Evolutionary conservation across 495 filamentous ascomycete species (phyloP), one percentile per base, ranked within the genome.

Genomic region (Neurospora terricola): DNA sequence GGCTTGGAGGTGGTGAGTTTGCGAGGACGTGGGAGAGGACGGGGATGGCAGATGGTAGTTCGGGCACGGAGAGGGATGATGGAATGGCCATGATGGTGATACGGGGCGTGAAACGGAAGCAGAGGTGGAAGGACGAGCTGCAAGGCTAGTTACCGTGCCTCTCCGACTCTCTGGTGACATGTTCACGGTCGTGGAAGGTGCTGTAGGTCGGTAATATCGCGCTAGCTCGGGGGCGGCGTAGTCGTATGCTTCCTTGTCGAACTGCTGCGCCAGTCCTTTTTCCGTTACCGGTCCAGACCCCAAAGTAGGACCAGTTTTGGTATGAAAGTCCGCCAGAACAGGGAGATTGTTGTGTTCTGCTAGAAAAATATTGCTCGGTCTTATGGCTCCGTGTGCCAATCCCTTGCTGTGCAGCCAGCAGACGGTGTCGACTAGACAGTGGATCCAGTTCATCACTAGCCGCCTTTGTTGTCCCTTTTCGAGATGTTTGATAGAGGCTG

Each of bases 201-300:
- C 0, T 62, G 23, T 62, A 30, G 48, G 23, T 62, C 48, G 48
- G 48, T 62, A 23, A 30, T 62, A 30, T 6, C 48, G 48, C 23
- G 48, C 48, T 16, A 62, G 87, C 77, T 98, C 95, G 4, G 95
- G 94, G 3, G 95, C 90, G 2, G 91, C 91, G 76, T 97, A 96
- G 74, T 96, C 91, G 82, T 97, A 97, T 40, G 87, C 86, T 78
- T 98, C 95, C 40, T 90, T 90, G 74, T 94, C 93, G 71, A 81
- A 88, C 80, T 66, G 23, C 27, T 34, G 54, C 27, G 27, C 14
- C 6, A 4, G 54, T 18, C 54, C 54, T 14, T 34, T 66, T 34
- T 34, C 27, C 7, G 30, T 66, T 14, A 16, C 27, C 4, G 27
- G 27, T 16, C 7, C 14, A 34, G 21, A 59, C 11, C 48, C 11